phyloP scores from a whole-genome alignment of 2,329 filamentous ascomycete genomes.

The Penicillium fuscoglaucum region DNA sequence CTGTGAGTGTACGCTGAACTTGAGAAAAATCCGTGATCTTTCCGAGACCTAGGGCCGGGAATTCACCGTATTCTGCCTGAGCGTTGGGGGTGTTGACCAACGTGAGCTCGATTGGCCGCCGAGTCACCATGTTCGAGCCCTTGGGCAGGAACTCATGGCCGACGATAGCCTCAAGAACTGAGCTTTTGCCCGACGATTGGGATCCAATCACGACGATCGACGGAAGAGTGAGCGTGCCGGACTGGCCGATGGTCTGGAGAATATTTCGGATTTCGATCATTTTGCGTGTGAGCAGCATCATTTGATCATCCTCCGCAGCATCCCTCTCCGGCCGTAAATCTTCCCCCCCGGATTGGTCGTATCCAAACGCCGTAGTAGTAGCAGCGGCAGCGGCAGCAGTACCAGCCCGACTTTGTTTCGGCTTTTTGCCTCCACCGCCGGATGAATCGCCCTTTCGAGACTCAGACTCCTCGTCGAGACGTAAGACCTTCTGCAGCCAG shows the following conservation, averaged over 20 bases:
- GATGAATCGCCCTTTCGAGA: constrained; percentile 47
- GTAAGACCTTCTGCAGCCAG: constrained; percentile 76
- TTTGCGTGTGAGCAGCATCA: constrained; percentile 99
- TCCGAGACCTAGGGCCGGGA: constrained; percentile 84
- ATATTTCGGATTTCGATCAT: constrained; percentile 99
- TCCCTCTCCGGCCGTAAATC: constrained; percentile 62
- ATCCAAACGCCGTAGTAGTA: constrained; percentile 75
- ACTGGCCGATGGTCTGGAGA: constrained; percentile 87
- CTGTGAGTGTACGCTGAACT: constrained; percentile 90
- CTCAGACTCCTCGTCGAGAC: constrained; percentile 60
- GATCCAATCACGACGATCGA: constrained; percentile 99
- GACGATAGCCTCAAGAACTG: constrained; percentile 92
- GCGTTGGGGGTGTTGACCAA: constrained; percentile 91
- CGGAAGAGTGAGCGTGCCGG: constrained; percentile 79
- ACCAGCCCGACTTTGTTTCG: constrained; percentile 56
- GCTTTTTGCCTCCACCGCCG: constrained; percentile 49
- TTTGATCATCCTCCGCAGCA: constrained; percentile 86
- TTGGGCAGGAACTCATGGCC: constrained; percentile 98
- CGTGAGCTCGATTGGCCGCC: constrained; percentile 91
- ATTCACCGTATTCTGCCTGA: constrained; percentile 89
- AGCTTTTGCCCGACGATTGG: constrained; percentile 97
- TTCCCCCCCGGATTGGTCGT: constrained; percentile 65
- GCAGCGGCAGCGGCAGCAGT: constrained; percentile 67
- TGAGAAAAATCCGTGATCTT: constrained; percentile 81
- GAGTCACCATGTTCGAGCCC: constrained; percentile 97